Base-by-base conservation (phyloP, 1,284 basidiomycete species). In the Bjerkandera adusta region DNA sequence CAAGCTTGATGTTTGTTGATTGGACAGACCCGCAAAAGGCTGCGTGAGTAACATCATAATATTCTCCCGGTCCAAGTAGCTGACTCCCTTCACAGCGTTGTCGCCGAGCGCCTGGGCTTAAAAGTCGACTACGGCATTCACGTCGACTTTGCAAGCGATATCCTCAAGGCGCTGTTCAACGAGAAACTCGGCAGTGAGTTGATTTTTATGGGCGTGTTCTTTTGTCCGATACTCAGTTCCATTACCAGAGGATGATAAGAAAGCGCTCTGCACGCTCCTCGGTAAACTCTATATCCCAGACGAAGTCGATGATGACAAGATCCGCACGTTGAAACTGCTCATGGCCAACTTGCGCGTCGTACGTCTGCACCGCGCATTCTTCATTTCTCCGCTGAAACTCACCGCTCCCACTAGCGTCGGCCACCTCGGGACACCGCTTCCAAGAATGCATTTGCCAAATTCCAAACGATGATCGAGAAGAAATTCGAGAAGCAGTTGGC, bases 21-120 rank as follows among this genome's bases (percentile, higher is more conserved):
- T 99, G 96, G 96, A 92, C 89, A 1, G 89, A 97, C 64, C 91
- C 95, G 0, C 75, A 81, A 57, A 95, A 92, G 61, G 79, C 80
- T 24, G 76, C 85, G 74, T 91, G 59, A 61, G 82, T 76, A 47
- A n/a, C 59, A 20, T 5, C 36, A 3, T 21, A 20, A 8, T 24
- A 38, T 27, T 5, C 20, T 40, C 45, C 12, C 5, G 13, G 16
- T 30, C 36, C 11, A n/a, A n/a, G n/a, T 35, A 16, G 11, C 37
- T 39, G 22, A 24, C 5, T 27, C n/a, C 26, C n/a, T 44, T 36
- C 18, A 48, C 62, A 61, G 67, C 36, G 54, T 47, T 5, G 58
- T 62, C 29, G 59, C 53, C 38, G 70, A 72, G 39, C 65, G 1
- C 62, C 65, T 3, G 64, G 69, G 57, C 57, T 68, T 57, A n/a